Conservation (phyloP, 1,284 basidiomycete genomes). For the Cryptococcus deneoformans region DNA sequence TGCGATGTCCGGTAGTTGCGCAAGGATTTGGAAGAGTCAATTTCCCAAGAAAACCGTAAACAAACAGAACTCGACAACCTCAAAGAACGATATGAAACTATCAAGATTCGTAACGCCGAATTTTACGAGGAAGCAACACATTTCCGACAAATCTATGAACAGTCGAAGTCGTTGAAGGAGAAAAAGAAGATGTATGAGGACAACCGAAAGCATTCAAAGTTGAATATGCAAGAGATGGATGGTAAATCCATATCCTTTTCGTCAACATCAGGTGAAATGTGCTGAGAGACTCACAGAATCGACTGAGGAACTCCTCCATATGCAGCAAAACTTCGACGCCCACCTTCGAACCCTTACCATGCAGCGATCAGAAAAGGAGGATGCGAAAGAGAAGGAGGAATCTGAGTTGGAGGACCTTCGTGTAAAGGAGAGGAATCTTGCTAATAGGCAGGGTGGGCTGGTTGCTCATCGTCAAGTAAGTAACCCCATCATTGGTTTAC, state of each 20-base stretch:
- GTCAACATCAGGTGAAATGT: not conserved
- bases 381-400: constrained; percentile 36
- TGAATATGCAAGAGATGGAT: constrained; percentile 61
- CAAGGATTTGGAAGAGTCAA: constrained; percentile 55
- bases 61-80: constrained; percentile 71
- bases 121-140: constrained; percentile 80
- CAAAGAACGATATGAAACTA: constrained; percentile 62
- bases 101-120: constrained; percentile 71
- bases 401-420: constrained; percentile 34
- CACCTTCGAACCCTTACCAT: constrained; percentile 35
- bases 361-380: constrained; percentile 36
- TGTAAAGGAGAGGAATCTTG: constrained; percentile 30
- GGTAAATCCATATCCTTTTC: constrained; percentile 54
- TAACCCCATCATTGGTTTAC: not conserved
- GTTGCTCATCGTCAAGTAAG: constrained; percentile 42
- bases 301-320: constrained; percentile 69
- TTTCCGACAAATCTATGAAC: constrained; percentile 78
- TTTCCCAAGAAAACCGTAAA: constrained; percentile 65
- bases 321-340: constrained; percentile 68
- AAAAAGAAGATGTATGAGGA: constrained; percentile 64
- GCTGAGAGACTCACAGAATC: constrained; percentile 56
- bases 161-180: constrained; percentile 65
- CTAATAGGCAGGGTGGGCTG: constrained; percentile 38
- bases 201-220: constrained; percentile 61
- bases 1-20: constrained; percentile 25